Conservation (phyloP, 75 land plant genomes). For the Chamaecyparis obtusa region DNA sequence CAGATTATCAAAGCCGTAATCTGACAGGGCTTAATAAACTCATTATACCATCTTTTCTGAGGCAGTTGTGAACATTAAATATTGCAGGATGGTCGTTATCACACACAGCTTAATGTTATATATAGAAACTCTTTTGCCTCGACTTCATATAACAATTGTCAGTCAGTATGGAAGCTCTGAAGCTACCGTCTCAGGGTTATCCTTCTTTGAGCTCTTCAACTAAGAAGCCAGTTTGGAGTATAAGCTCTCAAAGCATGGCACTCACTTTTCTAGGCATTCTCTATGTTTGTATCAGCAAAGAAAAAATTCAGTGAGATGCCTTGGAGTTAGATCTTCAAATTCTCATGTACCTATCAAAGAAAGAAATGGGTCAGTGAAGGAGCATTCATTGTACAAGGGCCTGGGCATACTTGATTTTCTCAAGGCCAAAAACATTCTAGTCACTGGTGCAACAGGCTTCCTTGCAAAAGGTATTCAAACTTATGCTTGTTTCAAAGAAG, state of each 20-base stretch:
- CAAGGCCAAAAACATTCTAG: conserved; percentile 29
- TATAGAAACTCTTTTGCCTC: not conserved
- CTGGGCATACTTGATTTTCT: conserved; percentile 27
- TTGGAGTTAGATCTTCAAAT: not conserved
- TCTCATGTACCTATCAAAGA: not conserved
- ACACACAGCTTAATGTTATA: too few relatives aligned
- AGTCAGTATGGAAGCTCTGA: not conserved
- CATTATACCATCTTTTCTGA: not conserved
- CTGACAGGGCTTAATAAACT: too few relatives aligned
- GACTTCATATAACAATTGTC: not conserved
- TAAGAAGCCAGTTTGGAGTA: not conserved
- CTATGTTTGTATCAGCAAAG: not conserved
- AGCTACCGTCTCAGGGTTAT: not conserved
- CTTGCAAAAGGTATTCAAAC: conserved; percentile 32
- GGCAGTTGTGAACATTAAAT: too few relatives aligned
- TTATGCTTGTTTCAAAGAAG: not conserved
- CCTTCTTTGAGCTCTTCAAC: not conserved
- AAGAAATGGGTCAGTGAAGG: not conserved
- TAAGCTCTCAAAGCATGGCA: not conserved
- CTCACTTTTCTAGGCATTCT: not conserved
- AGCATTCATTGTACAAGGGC: not conserved
- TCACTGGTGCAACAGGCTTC: conserved; percentile 39
- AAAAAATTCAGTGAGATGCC: not conserved
- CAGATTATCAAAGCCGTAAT: too few relatives aligned
- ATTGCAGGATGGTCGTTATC: not conserved